A percentile compares a stretch with the other conserved stretches of the same genome.
These are phyloP conservation scores for Neonectria punicea DNA, from an alignment of 2,329 filamentous ascomycete genomes.

Conservation along the genomic window DNA sequence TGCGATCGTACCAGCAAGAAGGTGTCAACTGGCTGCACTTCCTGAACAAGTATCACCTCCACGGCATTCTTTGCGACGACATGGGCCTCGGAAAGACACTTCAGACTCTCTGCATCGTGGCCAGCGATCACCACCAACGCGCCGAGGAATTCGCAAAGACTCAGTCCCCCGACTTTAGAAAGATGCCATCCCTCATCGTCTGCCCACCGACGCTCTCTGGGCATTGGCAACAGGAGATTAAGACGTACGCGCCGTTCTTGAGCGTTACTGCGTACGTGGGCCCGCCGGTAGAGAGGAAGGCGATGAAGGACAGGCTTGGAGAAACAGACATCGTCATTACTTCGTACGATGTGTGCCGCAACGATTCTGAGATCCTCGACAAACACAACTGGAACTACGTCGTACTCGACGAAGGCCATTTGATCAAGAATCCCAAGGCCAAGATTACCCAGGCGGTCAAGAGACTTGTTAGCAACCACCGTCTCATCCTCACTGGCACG, in stretches of 20 bases:
- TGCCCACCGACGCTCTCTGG: constrained; percentile 96
- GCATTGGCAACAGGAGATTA: constrained; percentile 98
- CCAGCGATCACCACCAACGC: constrained; percentile 94
- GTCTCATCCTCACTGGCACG: constrained; percentile 94
- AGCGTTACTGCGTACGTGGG: constrained; percentile 91
- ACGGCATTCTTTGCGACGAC: constrained; percentile 98
- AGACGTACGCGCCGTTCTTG: constrained; percentile 94
- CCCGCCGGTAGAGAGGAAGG: constrained; percentile 81
- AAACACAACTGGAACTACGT: constrained; percentile 96
- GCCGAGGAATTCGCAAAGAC: constrained; percentile 91
- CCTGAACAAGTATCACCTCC: constrained; percentile 96
- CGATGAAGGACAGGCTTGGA: constrained; percentile 74
- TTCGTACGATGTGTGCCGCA: constrained; percentile 97
- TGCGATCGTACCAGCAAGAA: constrained; percentile 97
- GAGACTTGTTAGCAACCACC: constrained; percentile 87
- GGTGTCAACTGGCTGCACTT: constrained; percentile 99
- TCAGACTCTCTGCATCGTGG: constrained; percentile 97
- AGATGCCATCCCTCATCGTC: constrained; percentile 90
- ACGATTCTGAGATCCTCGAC: constrained; percentile 87
- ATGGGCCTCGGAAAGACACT: constrained; percentile 99
- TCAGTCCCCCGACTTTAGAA: constrained; percentile 78
- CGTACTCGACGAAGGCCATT: constrained; percentile 94
- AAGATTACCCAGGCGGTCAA: constrained; percentile 97
- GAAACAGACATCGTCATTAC: constrained; percentile 94
- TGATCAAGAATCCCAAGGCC: constrained; percentile 98